Evolutionary conservation across 768 basidiomycete genomes (phyloP).

Genomic region (Kwoniella botswanensis): DNA sequence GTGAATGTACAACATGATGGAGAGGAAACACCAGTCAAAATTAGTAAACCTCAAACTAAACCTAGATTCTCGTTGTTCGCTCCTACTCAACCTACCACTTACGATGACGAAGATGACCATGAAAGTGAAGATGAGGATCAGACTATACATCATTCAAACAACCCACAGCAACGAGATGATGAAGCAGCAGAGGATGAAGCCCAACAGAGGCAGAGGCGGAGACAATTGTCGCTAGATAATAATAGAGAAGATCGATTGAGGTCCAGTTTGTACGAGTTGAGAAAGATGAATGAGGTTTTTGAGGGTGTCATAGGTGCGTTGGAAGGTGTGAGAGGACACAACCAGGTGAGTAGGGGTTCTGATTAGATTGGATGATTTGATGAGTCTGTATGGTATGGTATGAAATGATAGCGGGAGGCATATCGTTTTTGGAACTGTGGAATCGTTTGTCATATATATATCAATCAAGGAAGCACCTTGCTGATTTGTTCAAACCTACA

Average conservation of each 20-base stretch:
- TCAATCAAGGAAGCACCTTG: too few relatives aligned
- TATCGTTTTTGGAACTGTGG: too few relatives aligned
- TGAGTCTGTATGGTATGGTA: too few relatives aligned
- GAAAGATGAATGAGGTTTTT: constrained; percentile 58
- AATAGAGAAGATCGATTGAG: constrained; percentile 38
- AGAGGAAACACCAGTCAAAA: background rate
- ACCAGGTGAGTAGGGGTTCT: constrained; percentile 46
- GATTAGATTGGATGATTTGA: background rate
- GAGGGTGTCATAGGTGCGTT: constrained; percentile 48
- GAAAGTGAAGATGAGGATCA: constrained; percentile 33
- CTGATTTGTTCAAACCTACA: too few relatives aligned
- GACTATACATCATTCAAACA: constrained; percentile 26
- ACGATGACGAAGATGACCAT: constrained; percentile 19
- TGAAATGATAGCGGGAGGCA: too few relatives aligned
- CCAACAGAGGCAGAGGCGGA: background rate
- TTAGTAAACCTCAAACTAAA: constrained; percentile 11
- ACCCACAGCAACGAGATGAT: background rate
- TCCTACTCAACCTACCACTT: constrained; percentile 18
- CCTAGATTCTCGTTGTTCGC: constrained; percentile 53
- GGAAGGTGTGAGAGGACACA: constrained; percentile 51
- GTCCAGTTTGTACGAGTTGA: constrained; percentile 53
- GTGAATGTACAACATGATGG: background rate
- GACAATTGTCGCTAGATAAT: background rate
- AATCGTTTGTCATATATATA: too few relatives aligned
- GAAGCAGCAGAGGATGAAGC: background rate